These are phyloP conservation scores for Asterochloris sp. DNA, from an alignment of 139 green algal species.

Conservation along the genomic window DNA sequence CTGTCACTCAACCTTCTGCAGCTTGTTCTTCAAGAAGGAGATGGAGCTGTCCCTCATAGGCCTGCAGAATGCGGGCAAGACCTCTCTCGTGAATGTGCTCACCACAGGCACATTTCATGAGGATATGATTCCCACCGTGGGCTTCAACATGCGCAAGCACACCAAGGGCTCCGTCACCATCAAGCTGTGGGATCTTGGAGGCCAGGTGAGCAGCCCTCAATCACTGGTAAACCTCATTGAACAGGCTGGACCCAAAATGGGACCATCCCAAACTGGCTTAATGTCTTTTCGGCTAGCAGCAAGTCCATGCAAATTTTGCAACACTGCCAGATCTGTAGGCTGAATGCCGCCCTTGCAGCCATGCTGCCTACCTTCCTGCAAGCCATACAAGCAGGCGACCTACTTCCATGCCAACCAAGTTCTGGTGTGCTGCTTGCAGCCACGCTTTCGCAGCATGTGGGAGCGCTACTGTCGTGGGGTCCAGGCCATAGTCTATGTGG, in stretches of 20 bases:
- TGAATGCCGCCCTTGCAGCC: background rate
- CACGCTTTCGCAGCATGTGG: conserved; percentile 95
- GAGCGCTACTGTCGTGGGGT: conserved; percentile 98
- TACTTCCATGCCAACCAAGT: background rate
- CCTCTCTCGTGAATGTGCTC: conserved; percentile 93
- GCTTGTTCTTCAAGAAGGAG: conserved; percentile 94
- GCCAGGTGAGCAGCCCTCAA: conserved; percentile 51
- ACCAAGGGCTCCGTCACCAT: conserved; percentile 94
- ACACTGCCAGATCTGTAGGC: too few relatives aligned
- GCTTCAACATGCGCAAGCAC: conserved; percentile 99
- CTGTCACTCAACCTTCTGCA: conserved; percentile 28
- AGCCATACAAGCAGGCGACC: background rate
- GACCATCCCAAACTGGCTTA: too few relatives aligned
- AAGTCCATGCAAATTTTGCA: too few relatives aligned
- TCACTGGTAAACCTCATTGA: background rate
- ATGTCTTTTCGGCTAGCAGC: too few relatives aligned
- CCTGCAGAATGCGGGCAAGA: conserved; percentile 97
- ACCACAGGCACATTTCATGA: conserved; percentile 88
- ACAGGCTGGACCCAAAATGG: too few relatives aligned
- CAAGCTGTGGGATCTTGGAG: conserved; percentile 98
- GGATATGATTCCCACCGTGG: conserved; percentile 93
- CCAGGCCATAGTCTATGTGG: conserved; percentile 95
- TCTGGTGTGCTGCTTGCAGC: conserved; percentile 47
- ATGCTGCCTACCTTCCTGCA: background rate
- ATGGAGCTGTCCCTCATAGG: conserved; percentile 99